Evolutionary conservation across 768 basidiomycete species (phyloP), one percentile per base, ranked within the genome.

Genomic region (Auriculariales sp.): DNA sequence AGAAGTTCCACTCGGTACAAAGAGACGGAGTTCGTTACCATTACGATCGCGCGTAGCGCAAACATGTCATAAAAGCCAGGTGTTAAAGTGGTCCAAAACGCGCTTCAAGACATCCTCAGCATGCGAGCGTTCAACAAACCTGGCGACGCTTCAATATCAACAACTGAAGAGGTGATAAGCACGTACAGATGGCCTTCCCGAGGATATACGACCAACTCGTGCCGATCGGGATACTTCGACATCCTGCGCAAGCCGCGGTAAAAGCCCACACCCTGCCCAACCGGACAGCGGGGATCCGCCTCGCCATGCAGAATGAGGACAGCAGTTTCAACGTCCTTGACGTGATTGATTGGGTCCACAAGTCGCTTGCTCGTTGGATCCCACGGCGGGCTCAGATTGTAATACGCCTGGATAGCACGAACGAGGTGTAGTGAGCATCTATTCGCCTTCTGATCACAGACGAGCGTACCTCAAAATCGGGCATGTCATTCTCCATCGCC

Each of bases 221-320:
- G 52, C 24, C 49, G 30, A 15, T 50, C 49, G 11, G 49, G 49
- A 28, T 34, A 51, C 35, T 49, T 49, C 30, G 49, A 50, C 49
- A 47, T 46, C 6, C 49, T 31, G 6, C 44, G 49, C n/a, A 53
- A 46, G 17, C 42, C 52, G 5, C 52, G 47, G 24, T 53, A 49
- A 44, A 53, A 51, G 12, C 29, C 45, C 19, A 50, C 47, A 5
- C 42, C 52, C 25, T 53, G 52, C n/a, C 49, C 28, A 22, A 47
- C 45, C 12, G 52, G 52, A 34, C 46, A 36, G 22, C 49, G 36
- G 17, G 25, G 15, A 34, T 53, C 52, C n/a, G 19, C 22, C 42
- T 53, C 35, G 7, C 52, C 52, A 31, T 53, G 52, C 12, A 53
- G 49, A 34, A 53, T 50, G 32, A 53, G 49, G n/a, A 53, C 7